Conservation (phyloP, 2,329 filamentous ascomycete genomes). For the Pochonia chlamydosporia region DNA sequence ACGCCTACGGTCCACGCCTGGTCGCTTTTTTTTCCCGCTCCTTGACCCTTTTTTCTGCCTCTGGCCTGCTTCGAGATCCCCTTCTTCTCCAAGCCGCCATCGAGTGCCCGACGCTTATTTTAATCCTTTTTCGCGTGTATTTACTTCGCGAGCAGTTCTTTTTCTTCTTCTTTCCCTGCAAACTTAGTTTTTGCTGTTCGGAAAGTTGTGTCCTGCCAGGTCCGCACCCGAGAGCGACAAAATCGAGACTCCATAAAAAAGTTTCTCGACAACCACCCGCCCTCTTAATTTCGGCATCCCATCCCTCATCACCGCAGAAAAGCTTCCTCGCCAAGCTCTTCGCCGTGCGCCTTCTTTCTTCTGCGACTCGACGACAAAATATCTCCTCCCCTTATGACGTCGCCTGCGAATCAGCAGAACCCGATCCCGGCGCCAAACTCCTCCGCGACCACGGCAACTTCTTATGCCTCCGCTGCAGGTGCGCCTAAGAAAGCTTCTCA, state of each 20-base stretch:
- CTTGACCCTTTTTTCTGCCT: conserved; percentile 18
- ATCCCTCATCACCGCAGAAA: conserved; percentile 2
- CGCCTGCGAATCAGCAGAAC: conserved; percentile 50
- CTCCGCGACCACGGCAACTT: conserved; percentile 52
- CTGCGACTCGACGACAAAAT: conserved; percentile 1
- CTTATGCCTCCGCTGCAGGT: conserved; percentile 63
- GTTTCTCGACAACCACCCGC: conserved; percentile 9
- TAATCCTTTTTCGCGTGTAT: conserved; percentile 7
- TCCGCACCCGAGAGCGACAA: conserved; percentile 10
- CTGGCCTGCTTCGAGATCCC: conserved; percentile 15
- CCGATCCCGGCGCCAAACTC: conserved; percentile 51
- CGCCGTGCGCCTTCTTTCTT: neutral
- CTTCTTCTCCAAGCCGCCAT: conserved; percentile 17
- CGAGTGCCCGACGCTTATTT: conserved; percentile 10
- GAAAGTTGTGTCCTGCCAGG: neutral
- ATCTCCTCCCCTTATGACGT: conserved; percentile 48
- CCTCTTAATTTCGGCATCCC: conserved; percentile 2
- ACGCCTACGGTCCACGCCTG: conserved; percentile 20
- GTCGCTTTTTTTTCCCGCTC: conserved; percentile 22
- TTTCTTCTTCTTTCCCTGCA: conserved; percentile 3
- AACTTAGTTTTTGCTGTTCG: neutral
- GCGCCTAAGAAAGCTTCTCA: conserved; percentile 57
- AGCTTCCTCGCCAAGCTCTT: neutral
- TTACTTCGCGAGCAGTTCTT: conserved; percentile 9
- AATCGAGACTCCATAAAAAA: conserved; percentile 2